Conservation (phyloP, 1,284 basidiomycete genomes). For the Ustilago shanxiensis region DNA sequence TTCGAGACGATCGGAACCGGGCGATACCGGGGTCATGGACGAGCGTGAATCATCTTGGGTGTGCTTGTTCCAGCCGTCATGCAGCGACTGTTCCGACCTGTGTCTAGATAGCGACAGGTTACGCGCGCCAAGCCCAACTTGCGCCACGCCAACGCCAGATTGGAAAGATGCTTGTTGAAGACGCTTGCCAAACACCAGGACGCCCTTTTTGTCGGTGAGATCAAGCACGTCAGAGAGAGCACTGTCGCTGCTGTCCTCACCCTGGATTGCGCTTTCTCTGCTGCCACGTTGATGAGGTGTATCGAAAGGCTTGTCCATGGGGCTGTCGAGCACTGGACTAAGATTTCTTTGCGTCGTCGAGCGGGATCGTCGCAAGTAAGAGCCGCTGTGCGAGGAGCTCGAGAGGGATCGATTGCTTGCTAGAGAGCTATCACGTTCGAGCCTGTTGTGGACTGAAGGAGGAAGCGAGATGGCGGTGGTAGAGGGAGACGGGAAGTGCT, state of each 20-base stretch:
- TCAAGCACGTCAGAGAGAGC: conserved; percentile 41
- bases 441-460: neutral
- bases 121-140: conserved; percentile 28
- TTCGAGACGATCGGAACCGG: conserved; percentile 10
- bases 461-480: neutral
- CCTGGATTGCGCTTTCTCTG: neutral
- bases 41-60: neutral
- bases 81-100: conserved; percentile 11
- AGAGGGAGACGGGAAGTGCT: conserved; percentile 28
- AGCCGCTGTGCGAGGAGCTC: neutral
- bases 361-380: neutral
- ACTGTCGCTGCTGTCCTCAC: conserved; percentile 28
- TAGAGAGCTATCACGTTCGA: conserved; percentile 1
- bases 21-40: neutral
- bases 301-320: neutral
- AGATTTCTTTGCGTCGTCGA: neutral
- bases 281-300: neutral
- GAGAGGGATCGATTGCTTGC: conserved; percentile 1
- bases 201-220: conserved; percentile 21
- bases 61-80: neutral
- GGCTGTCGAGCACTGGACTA: conserved; percentile 5
- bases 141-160: conserved; percentile 3
- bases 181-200: conserved; percentile 10
- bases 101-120: conserved; percentile 8
- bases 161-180: conserved; percentile 4